phyloP scores from a whole-genome alignment of 2,329 filamentous ascomycete genomes.

The Orbilia javanica region DNA sequence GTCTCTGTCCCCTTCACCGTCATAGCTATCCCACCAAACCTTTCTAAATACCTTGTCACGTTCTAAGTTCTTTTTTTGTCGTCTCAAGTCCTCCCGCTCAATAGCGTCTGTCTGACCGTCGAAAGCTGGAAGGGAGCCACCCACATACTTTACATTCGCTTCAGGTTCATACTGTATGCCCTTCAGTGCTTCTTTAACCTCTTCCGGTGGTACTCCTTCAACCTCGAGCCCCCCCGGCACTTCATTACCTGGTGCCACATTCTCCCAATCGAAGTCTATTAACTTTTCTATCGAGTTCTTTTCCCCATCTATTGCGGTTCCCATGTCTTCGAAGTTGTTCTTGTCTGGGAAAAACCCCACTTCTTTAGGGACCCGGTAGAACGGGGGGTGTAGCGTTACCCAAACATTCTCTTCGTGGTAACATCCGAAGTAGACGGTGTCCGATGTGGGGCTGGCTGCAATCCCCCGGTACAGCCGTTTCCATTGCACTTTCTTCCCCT shows the following conservation, averaged over 20 bases:
- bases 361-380: slow-evolving; percentile 18
- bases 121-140: neutral
- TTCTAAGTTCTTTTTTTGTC: neutral
- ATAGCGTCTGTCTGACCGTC: neutral
- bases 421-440: slow-evolving; percentile 29
- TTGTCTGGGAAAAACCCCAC: slow-evolving; percentile 23
- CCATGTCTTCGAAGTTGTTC: neutral
- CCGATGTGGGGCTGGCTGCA: neutral
- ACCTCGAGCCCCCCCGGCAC: neutral
- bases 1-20: neutral
- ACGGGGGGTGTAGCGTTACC: slow-evolving; percentile 22
- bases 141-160: neutral
- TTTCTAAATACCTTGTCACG: neutral
- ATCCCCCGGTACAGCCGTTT: neutral
- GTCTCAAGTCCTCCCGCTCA: neutral
- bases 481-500: neutral
- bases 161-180: neutral
- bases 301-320: neutral
- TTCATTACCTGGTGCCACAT: neutral
- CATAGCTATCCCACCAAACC: too few species aligned
- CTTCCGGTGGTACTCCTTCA: too few species aligned
- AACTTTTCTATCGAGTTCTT: neutral
- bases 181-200: neutral
- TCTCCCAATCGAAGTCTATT: slow-evolving; percentile 16
- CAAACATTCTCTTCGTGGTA: neutral